A percentile compares a stretch with the other conserved stretches of the same genome.
Evolutionary conservation across 805 yeast species (phyloP).

Genomic region (Komagataella kurtzmanii): DNA sequence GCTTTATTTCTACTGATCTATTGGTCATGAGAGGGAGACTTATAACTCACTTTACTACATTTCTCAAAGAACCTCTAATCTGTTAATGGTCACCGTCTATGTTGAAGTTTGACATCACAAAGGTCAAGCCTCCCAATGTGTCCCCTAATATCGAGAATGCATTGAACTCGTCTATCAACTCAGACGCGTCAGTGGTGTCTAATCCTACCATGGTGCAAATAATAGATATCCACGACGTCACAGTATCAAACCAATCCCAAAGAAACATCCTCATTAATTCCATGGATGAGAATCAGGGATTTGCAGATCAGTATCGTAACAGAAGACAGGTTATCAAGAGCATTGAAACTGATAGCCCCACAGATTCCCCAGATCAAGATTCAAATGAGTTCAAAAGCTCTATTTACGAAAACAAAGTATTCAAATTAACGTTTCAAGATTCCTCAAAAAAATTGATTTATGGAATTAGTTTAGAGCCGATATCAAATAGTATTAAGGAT

Average conservation of each 20-base stretch:
- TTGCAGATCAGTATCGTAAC: background rate
- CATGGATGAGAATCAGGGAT: background rate
- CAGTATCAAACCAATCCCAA: background rate
- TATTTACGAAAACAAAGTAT: background rate
- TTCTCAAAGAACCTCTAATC: background rate
- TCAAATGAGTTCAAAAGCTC: background rate
- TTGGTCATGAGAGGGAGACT: background rate
- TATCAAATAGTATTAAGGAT: conserved; percentile 23
- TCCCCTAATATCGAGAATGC: background rate
- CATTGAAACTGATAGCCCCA: background rate
- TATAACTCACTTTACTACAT: background rate
- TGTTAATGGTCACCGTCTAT: background rate
- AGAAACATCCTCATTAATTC: background rate
- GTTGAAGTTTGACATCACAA: background rate
- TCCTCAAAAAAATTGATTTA: conserved; percentile 32
- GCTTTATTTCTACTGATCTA: no score
- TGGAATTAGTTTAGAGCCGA: conserved; percentile 43
- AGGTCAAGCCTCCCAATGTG: background rate
- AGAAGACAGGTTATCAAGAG: background rate
- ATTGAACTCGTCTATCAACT: background rate
- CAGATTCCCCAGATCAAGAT: background rate
- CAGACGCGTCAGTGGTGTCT: background rate
- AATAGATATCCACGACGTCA: background rate
- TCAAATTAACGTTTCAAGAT: conserved; percentile 48
- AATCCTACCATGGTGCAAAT: background rate